Conservation (phyloP, 495 filamentous ascomycete species). For the Penicillium dipodomyicola region DNA sequence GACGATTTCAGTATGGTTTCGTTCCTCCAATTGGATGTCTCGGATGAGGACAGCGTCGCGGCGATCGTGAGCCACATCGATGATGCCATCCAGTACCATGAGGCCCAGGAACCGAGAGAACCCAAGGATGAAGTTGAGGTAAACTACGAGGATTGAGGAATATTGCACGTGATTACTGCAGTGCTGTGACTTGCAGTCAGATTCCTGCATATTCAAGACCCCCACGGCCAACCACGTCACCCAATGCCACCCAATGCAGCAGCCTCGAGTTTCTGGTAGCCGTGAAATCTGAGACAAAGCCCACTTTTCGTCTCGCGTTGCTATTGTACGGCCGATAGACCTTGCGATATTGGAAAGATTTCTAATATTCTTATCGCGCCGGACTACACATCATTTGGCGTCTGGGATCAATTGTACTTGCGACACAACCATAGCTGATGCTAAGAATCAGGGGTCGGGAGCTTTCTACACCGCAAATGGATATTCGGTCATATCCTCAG, state of each 20-base stretch:
- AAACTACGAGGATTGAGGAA: conserved; percentile 54
- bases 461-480: not conserved
- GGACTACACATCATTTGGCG: not conserved
- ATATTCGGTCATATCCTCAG: conserved; percentile 6
- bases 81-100: conserved; percentile 92
- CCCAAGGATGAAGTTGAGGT: conserved; percentile 74
- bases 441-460: not conserved
- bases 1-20: conserved; percentile 98
- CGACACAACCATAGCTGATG: not conserved
- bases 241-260: not conserved
- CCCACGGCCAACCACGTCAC: not conserved
- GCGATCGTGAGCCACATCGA: conserved; percentile 95
- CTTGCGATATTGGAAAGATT: not conserved
- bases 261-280: conserved; percentile 1
- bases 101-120: conserved; percentile 91
- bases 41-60: conserved; percentile 90
- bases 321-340: not conserved
- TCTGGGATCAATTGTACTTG: not conserved
- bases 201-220: not conserved
- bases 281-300: not conserved
- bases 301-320: not conserved
- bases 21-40: conserved; percentile 83
- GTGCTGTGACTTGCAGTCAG: not conserved
- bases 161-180: not conserved
- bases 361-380: too few species aligned